Conservation (phyloP, 1,139 yeast species). For the Blastobotrys apis region DNA sequence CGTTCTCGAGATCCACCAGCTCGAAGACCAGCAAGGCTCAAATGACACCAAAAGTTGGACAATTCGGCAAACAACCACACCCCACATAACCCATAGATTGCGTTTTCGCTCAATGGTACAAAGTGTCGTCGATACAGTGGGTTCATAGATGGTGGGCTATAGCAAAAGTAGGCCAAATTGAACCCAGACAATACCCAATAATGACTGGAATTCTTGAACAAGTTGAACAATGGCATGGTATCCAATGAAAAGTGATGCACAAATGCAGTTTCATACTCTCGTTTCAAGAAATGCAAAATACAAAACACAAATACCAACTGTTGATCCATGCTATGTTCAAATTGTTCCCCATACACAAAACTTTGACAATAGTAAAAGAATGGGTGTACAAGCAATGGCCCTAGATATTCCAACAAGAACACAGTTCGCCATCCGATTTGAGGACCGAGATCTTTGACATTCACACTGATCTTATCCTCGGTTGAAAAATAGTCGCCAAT, state of each 20-base stretch:
- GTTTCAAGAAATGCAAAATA: constrained; percentile 72
- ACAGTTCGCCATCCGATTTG: constrained; percentile 92
- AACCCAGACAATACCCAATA: constrained; percentile 89
- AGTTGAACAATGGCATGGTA: constrained; percentile 86
- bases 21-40: constrained; percentile 55
- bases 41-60: constrained; percentile 70
- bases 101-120: constrained; percentile 21
- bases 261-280: constrained; percentile 80
- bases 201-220: constrained; percentile 84
- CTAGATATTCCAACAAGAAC: constrained; percentile 78
- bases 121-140: constrained; percentile 31
- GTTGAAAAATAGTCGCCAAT: constrained; percentile 33
- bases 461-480: constrained; percentile 35
- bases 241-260: constrained; percentile 81
- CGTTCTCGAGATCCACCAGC: constrained; percentile 44
- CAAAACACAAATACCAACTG: constrained; percentile 50
- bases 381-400: constrained; percentile 81
- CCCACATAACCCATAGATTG: constrained; percentile 24
- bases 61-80: constrained; percentile 64
- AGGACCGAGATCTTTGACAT: constrained; percentile 85
- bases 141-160: constrained; percentile 47
- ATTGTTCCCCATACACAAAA: constrained; percentile 35
- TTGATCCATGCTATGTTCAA: constrained; percentile 50
- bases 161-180: constrained; percentile 61
- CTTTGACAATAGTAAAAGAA: constrained; percentile 49